phyloP scores from a whole-genome alignment of 305 asterid genomes.

The Solanum hybrid region DNA sequence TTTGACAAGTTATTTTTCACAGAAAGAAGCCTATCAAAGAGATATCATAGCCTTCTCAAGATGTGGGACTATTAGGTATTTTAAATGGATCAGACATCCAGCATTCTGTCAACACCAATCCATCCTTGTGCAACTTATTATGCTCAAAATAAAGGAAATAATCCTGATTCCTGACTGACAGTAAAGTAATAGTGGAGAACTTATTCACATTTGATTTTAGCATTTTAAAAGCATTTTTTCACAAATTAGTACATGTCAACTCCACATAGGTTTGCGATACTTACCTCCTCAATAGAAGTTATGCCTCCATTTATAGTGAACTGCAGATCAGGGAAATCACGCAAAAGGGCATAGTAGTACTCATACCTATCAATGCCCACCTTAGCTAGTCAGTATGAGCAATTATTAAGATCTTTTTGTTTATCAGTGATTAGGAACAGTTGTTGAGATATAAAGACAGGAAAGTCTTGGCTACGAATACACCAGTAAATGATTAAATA shows the following conservation, averaged over 20 bases:
- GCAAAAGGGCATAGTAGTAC: constrained; percentile 87
- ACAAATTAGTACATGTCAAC: background rate
- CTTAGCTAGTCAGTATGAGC: background rate
- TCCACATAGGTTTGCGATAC: background rate
- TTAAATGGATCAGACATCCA: background rate
- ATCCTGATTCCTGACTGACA: background rate
- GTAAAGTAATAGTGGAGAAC: background rate
- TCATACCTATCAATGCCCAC: constrained; percentile 51
- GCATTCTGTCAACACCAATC: background rate
- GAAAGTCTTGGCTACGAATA: background rate
- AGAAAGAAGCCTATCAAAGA: background rate
- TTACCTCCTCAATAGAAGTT: constrained; percentile 74
- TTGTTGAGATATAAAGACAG: background rate
- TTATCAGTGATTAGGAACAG: background rate
- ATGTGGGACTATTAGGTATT: background rate
- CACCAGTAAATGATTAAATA: background rate
- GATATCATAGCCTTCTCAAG: background rate
- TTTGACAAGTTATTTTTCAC: background rate
- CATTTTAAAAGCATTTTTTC: constrained; percentile 7
- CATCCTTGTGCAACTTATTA: background rate
- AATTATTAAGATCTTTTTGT: background rate
- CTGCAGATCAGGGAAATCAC: constrained; percentile 88
- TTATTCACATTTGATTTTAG: background rate
- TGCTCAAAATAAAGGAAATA: background rate
- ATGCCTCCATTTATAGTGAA: constrained; percentile 96